Evolutionary conservation across 2,329 filamentous ascomycete species (phyloP).

Genomic region (Periconia digitata): DNA sequence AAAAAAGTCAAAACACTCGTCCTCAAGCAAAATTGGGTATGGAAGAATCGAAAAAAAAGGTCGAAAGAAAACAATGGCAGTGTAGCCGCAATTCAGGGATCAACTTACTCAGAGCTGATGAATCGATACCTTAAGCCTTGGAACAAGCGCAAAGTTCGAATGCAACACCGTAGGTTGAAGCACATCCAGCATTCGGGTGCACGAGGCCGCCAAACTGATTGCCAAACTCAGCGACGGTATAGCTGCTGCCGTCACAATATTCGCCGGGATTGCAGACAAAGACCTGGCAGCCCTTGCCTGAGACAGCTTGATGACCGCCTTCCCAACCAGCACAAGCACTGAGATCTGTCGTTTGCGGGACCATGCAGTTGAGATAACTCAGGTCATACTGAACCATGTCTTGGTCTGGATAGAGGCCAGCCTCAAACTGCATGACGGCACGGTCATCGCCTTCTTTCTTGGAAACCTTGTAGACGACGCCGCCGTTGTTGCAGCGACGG

Average conservation of each 20-base stretch:
- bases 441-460: neutral
- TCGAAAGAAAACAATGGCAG: neutral
- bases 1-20: neutral
- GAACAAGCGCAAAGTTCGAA: neutral
- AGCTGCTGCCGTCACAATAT: slow-evolving; percentile 9
- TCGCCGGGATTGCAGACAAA: slow-evolving; percentile 7
- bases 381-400: slow-evolving; percentile 8
- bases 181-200: neutral
- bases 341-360: slow-evolving; percentile 1
- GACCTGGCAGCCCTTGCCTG: slow-evolving; percentile 6
- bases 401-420: neutral
- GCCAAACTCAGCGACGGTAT: slow-evolving; percentile 8
- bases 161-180: neutral
- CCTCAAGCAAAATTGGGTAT: neutral
- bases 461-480: neutral
- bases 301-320: slow-evolving; percentile 6
- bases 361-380: slow-evolving; percentile 11
- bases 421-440: slow-evolving; percentile 3
- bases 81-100: neutral
- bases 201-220: neutral
- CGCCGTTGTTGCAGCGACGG: slow-evolving; percentile 2
- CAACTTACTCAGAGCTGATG: neutral
- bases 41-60: neutral
- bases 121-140: neutral
- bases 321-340: slow-evolving; percentile 8